Percentiles rank a stretch among this genome's conserved stretches.
phyloP scores from a whole-genome alignment of 768 basidiomycete species.

The Tylopilus felleus region DNA sequence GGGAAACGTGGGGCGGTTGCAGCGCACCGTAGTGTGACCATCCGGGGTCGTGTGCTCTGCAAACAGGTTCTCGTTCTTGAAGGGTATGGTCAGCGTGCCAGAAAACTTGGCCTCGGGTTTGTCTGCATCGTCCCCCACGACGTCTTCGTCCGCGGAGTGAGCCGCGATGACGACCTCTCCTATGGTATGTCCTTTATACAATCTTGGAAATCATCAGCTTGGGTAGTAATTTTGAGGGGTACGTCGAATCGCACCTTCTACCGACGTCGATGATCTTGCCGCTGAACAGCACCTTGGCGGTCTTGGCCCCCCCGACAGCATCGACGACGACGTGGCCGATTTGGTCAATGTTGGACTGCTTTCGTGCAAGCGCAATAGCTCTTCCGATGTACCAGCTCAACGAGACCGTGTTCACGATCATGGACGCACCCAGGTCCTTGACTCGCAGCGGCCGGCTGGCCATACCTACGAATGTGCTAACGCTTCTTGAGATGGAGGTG shows the following conservation, averaged over 20 bases:
- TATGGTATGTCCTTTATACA: constrained; percentile 40
- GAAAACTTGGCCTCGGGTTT: constrained; percentile 20
- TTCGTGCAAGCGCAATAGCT: constrained; percentile 51
- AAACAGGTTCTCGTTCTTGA: constrained; percentile 61
- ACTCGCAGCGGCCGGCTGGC: constrained; percentile 41
- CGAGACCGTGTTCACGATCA: constrained; percentile 53
- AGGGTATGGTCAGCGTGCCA: constrained; percentile 46
- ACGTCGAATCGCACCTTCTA: constrained; percentile 24
- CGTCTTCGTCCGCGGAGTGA: constrained; percentile 25
- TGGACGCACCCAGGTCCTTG: constrained; percentile 34
- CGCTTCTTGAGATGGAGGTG: neutral
- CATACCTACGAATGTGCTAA: constrained; percentile 43
- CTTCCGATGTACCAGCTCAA: constrained; percentile 63
- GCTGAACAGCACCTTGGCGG: constrained; percentile 45
- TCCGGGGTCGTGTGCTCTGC: constrained; percentile 39
- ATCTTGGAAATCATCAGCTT: constrained; percentile 6
- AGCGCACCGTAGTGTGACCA: constrained; percentile 21
- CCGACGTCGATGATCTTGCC: constrained; percentile 59
- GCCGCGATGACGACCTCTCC: constrained; percentile 36
- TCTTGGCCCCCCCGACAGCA: constrained; percentile 34
- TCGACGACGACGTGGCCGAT: constrained; percentile 35
- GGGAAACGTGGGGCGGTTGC: neutral
- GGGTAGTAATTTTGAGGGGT: neutral
- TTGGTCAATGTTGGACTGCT: constrained; percentile 40
- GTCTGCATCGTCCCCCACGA: constrained; percentile 24